Evolutionary conservation across 345 rosid genomes (phyloP).

Genomic region (Arabis hirsuta): DNA sequence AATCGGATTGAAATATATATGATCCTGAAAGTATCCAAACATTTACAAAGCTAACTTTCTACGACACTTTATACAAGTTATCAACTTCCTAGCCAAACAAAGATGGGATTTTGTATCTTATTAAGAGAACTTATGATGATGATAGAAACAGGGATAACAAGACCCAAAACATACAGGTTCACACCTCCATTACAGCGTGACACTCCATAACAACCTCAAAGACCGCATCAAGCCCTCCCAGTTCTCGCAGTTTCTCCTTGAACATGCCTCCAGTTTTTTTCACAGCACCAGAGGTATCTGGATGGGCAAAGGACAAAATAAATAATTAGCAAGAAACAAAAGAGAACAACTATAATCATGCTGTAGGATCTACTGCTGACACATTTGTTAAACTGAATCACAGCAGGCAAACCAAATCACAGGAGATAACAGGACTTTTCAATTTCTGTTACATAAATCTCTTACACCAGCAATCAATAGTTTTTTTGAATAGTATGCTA

Average conservation of each 20-base stretch:
- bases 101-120: neutral
- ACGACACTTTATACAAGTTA: constrained; percentile 9
- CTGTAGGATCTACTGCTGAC: neutral
- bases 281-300: constrained; percentile 75
- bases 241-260: constrained; percentile 84
- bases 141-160: constrained; percentile 13
- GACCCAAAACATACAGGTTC: constrained; percentile 43
- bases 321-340: constrained; percentile 24
- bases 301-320: constrained; percentile 27
- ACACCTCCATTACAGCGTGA: constrained; percentile 81
- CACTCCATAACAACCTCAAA: constrained; percentile 76
- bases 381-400: constrained; percentile 12
- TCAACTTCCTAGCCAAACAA: neutral
- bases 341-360: neutral
- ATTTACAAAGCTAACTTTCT: constrained; percentile 11
- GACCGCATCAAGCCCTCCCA: constrained; percentile 91
- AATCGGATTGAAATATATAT: neutral
- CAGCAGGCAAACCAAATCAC: neutral
- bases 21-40: neutral
- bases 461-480: neutral
- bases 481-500: neutral
- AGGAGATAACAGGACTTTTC: neutral
- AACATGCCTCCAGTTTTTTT: constrained; percentile 76
- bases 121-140: neutral
- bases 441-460: neutral